Percentiles rank a stretch among this genome's conserved stretches.
These are phyloP conservation scores for Stagonosporopsis rhizophila DNA, from an alignment of 2,329 filamentous ascomycete genomes.

Conservation along the genomic window DNA sequence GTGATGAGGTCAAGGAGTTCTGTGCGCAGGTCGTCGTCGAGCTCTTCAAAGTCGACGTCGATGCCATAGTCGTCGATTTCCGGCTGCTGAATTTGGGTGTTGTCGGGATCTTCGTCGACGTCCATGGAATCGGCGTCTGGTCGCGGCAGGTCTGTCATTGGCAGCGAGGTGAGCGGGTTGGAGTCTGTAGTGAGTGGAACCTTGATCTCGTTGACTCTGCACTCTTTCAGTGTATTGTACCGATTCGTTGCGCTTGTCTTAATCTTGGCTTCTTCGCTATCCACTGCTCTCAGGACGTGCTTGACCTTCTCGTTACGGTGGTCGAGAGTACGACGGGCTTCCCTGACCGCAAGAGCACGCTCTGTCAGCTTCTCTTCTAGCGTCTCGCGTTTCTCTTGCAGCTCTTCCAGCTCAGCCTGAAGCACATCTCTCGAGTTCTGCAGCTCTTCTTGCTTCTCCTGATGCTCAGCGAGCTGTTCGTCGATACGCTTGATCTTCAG, in stretches of 20 bases:
- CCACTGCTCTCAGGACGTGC: constrained; percentile 74
- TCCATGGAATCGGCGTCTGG: constrained; percentile 90
- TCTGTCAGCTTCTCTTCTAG: constrained; percentile 72
- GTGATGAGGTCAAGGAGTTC: constrained; percentile 54
- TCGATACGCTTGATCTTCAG: constrained; percentile 71
- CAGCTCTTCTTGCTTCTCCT: constrained; percentile 75
- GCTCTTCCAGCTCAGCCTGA: constrained; percentile 76
- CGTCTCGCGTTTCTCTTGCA: constrained; percentile 75
- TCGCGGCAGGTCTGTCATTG: constrained; percentile 79
- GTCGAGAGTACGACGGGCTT: constrained; percentile 79
- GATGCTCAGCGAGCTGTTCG: constrained; percentile 67
- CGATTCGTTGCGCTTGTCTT: constrained; percentile 85
- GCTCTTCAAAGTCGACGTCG: constrained; percentile 79
- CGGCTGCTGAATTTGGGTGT: constrained; percentile 59
- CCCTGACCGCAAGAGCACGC: constrained; percentile 77
- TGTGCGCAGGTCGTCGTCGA: constrained; percentile 77
- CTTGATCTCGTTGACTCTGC: constrained; percentile 91
- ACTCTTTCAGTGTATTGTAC: constrained; percentile 83
- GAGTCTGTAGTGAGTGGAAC: constrained; percentile 80
- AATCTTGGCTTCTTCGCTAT: constrained; percentile 80
- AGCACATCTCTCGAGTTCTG: constrained; percentile 75
- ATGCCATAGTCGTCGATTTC: constrained; percentile 90
- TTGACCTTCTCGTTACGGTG: constrained; percentile 87
- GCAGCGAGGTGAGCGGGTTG: constrained; percentile 75
- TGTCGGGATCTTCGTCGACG: constrained; percentile 71